phyloP scores from a whole-genome alignment of 164 flowering plant genomes.

The Macadamia tetraphylla region DNA sequence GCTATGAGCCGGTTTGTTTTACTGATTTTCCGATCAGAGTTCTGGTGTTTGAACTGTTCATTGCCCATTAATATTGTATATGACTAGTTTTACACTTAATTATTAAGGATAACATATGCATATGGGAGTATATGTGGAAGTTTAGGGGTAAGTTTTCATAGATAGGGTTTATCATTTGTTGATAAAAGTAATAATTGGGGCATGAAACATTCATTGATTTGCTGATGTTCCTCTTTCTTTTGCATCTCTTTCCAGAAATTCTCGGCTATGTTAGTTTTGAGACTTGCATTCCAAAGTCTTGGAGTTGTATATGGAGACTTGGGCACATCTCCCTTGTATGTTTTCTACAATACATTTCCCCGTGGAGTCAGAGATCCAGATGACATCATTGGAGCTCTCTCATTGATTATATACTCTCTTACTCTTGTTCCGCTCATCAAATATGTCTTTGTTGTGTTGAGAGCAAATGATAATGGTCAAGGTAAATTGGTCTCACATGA shows the following conservation, averaged over 20 bases:
- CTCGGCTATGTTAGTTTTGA: constrained; percentile 62
- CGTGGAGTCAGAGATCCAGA: constrained; percentile 54
- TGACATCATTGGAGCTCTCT: constrained; percentile 89
- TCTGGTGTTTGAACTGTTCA: background rate
- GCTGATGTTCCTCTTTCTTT: constrained; percentile 7
- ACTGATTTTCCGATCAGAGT: background rate
- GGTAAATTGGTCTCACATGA: constrained; percentile 32
- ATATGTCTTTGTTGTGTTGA: constrained; percentile 76
- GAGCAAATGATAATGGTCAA: constrained; percentile 92
- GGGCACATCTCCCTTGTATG: constrained; percentile 96
- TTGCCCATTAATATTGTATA: background rate
- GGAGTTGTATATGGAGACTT: constrained; percentile 97
- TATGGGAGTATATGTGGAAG: background rate
- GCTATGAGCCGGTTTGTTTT: too few species aligned
- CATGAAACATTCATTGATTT: background rate
- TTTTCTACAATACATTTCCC: constrained; percentile 90
- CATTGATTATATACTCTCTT: constrained; percentile 86
- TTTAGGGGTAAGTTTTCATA: background rate
- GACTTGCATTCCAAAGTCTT: constrained; percentile 88
- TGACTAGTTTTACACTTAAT: too few species aligned
- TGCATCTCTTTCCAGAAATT: constrained; percentile 47
- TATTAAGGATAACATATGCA: background rate
- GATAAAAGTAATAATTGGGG: background rate
- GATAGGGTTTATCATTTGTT: constrained; percentile 1
- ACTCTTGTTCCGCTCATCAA: constrained; percentile 85